Evolutionary conservation across 306 rosid species (phyloP).

Genomic region (Geum urbanum): DNA sequence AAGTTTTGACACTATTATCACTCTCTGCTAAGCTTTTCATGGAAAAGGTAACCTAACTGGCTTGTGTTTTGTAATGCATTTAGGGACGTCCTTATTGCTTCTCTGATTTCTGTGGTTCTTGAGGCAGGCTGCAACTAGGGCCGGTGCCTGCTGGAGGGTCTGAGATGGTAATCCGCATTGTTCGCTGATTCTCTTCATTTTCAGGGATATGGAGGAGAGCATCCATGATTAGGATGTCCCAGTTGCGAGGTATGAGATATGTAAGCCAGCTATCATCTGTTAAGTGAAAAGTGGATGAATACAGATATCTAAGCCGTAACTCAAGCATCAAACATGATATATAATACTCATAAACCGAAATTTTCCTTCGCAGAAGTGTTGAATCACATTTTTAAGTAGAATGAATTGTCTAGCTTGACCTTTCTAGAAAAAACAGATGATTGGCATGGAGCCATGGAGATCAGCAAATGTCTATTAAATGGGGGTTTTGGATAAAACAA

Average conservation of each 20-base stretch:
- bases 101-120: conserved; percentile 33
- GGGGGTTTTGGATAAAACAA: neutral
- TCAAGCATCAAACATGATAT: neutral
- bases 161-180: conserved; percentile 56
- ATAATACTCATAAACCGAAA: neutral
- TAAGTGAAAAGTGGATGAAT: conserved; percentile 7
- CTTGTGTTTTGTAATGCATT: conserved; percentile 18
- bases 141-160: conserved; percentile 55
- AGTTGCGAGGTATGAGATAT: conserved; percentile 57
- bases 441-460: neutral
- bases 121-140: conserved; percentile 33
- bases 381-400: neutral
- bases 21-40: neutral
- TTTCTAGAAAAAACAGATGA: neutral
- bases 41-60: neutral
- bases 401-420: neutral
- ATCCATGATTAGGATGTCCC: conserved; percentile 90
- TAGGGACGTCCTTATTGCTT: conserved; percentile 34
- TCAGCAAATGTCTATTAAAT: neutral
- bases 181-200: conserved; percentile 60
- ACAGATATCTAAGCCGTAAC: neutral
- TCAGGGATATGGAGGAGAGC: conserved; percentile 84
- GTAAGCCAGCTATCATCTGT: conserved; percentile 78
- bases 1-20: neutral
- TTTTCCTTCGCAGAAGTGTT: neutral